A percentile compares a stretch with the other conserved stretches of the same genome.
These are phyloP conservation scores for Fusarium pseudoanthophilum DNA, from an alignment of 2,329 filamentous ascomycete species.

Conservation along the genomic window DNA sequence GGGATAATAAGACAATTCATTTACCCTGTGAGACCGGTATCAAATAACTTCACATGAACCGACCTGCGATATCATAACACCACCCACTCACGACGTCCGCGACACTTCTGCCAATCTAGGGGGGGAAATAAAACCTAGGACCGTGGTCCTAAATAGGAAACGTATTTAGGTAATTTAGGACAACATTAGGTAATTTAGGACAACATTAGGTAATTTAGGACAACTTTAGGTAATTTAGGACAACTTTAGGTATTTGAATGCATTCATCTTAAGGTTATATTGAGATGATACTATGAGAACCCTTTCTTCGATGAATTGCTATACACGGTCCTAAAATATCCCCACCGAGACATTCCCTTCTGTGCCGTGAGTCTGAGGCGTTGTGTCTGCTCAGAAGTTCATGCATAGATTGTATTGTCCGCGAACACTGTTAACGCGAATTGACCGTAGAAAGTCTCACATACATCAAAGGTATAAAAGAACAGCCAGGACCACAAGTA, in stretches of 20 bases:
- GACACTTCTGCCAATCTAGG: not conserved
- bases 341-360: not conserved
- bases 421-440: rapidly evolving
- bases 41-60: rapidly evolving
- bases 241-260: too few species aligned
- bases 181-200: too few species aligned
- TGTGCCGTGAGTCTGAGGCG: not conserved
- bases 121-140: not conserved
- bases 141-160: too few species aligned
- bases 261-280: not conserved
- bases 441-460: rapidly evolving
- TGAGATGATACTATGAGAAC: not conserved
- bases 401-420: not conserved
- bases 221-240: too few species aligned
- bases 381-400: too few species aligned
- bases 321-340: not conserved
- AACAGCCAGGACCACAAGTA: rapidly evolving
- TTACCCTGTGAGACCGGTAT: not conserved
- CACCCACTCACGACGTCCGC: not conserved
- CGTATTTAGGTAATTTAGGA: too few species aligned
- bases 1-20: rapidly evolving
- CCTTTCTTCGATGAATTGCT: not conserved
- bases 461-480: rapidly evolving
- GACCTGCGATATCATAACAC: not conserved
- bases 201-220: too few species aligned